Conservation (phyloP, 345 rosid genomes). For the Hypericum perforatum region DNA sequence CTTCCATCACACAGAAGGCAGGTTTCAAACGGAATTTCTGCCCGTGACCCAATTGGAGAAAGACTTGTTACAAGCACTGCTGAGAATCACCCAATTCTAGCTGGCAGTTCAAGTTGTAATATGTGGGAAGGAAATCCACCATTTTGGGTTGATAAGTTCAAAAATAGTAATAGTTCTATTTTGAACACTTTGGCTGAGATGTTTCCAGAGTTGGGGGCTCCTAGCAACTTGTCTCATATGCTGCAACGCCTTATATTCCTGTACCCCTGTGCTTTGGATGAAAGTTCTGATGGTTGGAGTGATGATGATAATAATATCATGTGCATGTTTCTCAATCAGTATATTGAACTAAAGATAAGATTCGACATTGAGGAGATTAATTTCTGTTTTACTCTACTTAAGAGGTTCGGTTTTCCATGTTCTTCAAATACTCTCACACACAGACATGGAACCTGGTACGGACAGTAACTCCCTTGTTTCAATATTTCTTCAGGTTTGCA, state of each 20-base stretch:
- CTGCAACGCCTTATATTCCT: constrained; percentile 39
- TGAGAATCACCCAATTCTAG: constrained; percentile 25
- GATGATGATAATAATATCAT: constrained; percentile 37
- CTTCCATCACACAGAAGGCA: constrained; percentile 49
- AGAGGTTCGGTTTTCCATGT: constrained; percentile 35
- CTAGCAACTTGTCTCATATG: constrained; percentile 41
- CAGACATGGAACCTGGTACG: not conserved
- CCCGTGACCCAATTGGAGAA: constrained; percentile 20
- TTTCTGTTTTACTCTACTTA: constrained; percentile 59
- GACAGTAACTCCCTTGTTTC: not conserved
- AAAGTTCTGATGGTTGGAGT: constrained; percentile 27
- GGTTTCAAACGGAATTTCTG: constrained; percentile 27
- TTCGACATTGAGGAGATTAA: constrained; percentile 74
- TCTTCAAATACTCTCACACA: not conserved
- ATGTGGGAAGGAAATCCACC: constrained; percentile 83
- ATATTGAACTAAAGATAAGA: constrained; percentile 53
- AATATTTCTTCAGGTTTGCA: constrained; percentile 39
- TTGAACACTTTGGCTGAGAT: constrained; percentile 46
- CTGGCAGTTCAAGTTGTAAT: constrained; percentile 16
- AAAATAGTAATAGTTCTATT: constrained; percentile 36
- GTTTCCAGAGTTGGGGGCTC: constrained; percentile 38
- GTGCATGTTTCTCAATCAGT: constrained; percentile 56
- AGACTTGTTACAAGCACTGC: constrained; percentile 17
- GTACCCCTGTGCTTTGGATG: constrained; percentile 23
- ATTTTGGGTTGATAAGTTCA: constrained; percentile 56